Base-by-base conservation (phyloP, 2,329 filamentous ascomycete species). In the Rutstroemia sp. region DNA sequence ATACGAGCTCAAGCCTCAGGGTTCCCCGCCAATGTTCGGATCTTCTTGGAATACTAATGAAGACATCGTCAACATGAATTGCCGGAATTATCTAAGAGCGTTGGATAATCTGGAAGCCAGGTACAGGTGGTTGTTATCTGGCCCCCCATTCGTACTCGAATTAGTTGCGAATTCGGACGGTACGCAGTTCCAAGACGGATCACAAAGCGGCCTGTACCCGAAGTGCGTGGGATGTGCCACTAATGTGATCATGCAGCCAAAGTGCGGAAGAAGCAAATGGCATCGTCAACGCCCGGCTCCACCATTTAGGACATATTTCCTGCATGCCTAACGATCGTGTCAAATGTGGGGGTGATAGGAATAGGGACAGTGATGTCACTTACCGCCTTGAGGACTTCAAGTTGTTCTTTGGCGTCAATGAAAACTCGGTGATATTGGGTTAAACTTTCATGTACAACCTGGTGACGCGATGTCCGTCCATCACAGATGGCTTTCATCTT, bases 401-500 rank as follows among this genome's bases (percentile, higher is more conserved):
- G 81, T 68, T 89, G 85, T 69, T 88, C 83, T 65, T 85, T 82
- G 1, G 90, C 92, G 67, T 92, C 88, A 64, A 87, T 77, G 73
- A 92, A 99, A 14, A 96, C 89, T 53, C 85, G 83, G 51, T 86
- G 84, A 71, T 97, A 99, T 75, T 94, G 89, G 59, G 86, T 81
- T 56, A 99, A 76, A 69, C 88, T 96, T 70, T 95, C 86, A 54
- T 84, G 79, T 44, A 99, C 80, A 48, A 99, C 89, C 19, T 82
- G 80, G 54, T 81, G 79, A 66, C 83, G 86, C 37, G 86, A 88
- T 61, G 84, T 87, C 51, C 82, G 84, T 25, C 94, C 94, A 58
- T 92, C 91, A 72, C 94, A 97, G 57, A 99, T 96, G 57, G 89
- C 89, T 70, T 92, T 94, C 92, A 99, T 96, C 70, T 91, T 89